Percentiles rank a stretch among this genome's conserved stretches.
These are phyloP conservation scores for Emericellopsis atlantica DNA, from an alignment of 2,329 filamentous ascomycete species.

Conservation along the genomic window DNA sequence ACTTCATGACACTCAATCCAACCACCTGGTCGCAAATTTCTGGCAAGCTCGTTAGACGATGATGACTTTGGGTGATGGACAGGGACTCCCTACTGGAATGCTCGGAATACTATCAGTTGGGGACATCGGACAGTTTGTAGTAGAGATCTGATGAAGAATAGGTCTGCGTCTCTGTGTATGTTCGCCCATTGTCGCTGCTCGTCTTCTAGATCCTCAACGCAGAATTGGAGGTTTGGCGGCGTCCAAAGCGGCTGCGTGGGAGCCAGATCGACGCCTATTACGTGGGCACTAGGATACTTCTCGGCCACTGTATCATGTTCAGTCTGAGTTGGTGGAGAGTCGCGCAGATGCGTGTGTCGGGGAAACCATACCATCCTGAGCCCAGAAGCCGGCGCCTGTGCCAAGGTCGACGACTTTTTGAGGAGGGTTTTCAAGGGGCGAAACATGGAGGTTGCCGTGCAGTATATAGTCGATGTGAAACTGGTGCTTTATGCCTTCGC, in stretches of 20 bases:
- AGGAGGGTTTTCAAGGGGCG: constrained; percentile 26
- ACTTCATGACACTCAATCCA: constrained; percentile 18
- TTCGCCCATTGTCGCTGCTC: constrained; percentile 28
- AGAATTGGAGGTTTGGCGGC: constrained; percentile 16
- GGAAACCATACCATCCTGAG: constrained; percentile 30
- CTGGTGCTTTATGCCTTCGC: constrained; percentile 34
- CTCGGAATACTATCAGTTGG: constrained; percentile 30
- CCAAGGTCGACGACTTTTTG: constrained; percentile 31
- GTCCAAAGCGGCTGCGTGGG: constrained; percentile 19
- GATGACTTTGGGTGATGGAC: constrained; percentile 10
- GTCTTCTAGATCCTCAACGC: constrained; percentile 24
- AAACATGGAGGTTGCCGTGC: constrained; percentile 24
- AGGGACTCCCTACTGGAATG: constrained; percentile 21
- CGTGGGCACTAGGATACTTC: constrained; percentile 12
- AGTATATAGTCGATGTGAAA: constrained; percentile 34
- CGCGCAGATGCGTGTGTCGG: neutral
- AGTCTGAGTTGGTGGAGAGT: neutral
- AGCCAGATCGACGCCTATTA: constrained; percentile 21
- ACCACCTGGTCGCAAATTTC: constrained; percentile 31
- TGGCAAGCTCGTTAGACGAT: constrained; percentile 26
- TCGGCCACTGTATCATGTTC: constrained; percentile 11
- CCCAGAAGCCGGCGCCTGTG: constrained; percentile 42
- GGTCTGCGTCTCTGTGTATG: constrained; percentile 34
- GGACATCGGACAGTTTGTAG: constrained; percentile 38
- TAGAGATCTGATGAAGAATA: constrained; percentile 43